A percentile compares a stretch with the other conserved stretches of the same genome.
These are phyloP conservation scores for Tolypocladium tropicale DNA, from an alignment of 2,329 filamentous ascomycete species.

Conservation along the genomic window DNA sequence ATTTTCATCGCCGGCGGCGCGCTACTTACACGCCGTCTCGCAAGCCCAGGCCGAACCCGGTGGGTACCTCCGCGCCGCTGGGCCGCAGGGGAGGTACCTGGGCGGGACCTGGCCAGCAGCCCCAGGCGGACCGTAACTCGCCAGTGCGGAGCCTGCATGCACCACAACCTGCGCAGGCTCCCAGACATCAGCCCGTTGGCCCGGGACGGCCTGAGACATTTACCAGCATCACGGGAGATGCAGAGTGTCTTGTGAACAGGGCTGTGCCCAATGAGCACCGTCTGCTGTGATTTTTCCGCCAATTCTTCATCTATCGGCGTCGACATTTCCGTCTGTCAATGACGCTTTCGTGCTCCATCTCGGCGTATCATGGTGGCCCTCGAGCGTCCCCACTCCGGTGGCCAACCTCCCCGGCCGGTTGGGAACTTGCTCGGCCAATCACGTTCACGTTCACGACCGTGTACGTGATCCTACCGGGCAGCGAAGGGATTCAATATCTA, in stretches of 20 bases:
- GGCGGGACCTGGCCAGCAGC: neutral
- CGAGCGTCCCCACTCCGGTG: neutral
- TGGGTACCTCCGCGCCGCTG: neutral
- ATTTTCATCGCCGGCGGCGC: neutral
- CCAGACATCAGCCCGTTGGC: neutral
- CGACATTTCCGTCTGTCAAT: no score
- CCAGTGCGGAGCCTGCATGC: neutral
- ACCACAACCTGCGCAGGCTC: no score
- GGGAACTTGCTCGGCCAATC: slow-evolving; percentile 22
- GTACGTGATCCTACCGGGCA: neutral
- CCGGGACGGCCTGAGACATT: neutral
- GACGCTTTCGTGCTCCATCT: no score
- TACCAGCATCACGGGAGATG: neutral
- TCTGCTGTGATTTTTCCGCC: neutral
- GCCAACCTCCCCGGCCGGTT: no score
- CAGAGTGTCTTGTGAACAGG: neutral
- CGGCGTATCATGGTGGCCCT: no score
- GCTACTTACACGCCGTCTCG: neutral
- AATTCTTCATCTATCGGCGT: no score
- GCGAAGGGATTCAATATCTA: no score
- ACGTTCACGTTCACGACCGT: slow-evolving; percentile 3
- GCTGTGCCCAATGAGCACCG: neutral
- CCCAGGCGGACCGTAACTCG: neutral
- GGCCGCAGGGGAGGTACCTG: neutral
- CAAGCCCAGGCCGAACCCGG: neutral